Evolutionary conservation across 805 yeast genomes (phyloP).

Genomic region (Kazachstania africana): DNA sequence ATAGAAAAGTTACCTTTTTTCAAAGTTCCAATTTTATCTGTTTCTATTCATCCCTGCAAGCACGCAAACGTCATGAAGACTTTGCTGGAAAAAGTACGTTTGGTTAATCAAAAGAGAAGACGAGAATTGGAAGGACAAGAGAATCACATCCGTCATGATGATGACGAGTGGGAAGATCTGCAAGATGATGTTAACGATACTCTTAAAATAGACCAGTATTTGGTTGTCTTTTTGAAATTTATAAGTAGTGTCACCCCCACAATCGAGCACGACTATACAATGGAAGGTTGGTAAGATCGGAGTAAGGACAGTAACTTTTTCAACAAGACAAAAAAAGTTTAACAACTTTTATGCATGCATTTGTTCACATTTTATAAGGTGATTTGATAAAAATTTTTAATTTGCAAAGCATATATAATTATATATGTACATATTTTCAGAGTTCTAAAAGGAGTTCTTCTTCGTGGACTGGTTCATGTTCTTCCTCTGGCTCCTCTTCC

Average conservation of each 20-base stretch:
- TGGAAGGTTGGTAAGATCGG: slow-evolving; percentile 66
- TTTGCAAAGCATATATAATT: too few species aligned
- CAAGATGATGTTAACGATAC: slow-evolving; percentile 31
- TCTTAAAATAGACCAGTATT: slow-evolving; percentile 81
- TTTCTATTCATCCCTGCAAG: slow-evolving; percentile 92
- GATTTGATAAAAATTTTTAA: too few species aligned
- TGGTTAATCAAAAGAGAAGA: slow-evolving; percentile 31
- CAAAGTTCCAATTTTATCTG: slow-evolving; percentile 47
- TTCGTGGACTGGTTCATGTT: slow-evolving; percentile 3
- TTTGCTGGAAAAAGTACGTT: slow-evolving; percentile 60
- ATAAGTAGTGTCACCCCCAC: slow-evolving; percentile 97
- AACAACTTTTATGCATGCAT: too few species aligned
- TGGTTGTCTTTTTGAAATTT: slow-evolving; percentile 81
- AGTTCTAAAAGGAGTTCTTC: too few species aligned
- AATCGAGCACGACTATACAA: slow-evolving; percentile 95
- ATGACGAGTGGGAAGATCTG: slow-evolving; percentile 45
- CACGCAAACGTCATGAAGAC: slow-evolving; percentile 93
- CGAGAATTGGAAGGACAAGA: slow-evolving; percentile 40
- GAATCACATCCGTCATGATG: slow-evolving; percentile 10
- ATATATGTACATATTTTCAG: too few species aligned
- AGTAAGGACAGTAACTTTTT: neutral
- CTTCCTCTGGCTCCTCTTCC: neutral
- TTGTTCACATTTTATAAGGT: too few species aligned
- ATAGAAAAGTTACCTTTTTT: slow-evolving; percentile 86
- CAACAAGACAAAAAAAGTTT: neutral